phyloP scores from a whole-genome alignment of 1,139 yeast genomes.

The Candida sanyaensis region DNA sequence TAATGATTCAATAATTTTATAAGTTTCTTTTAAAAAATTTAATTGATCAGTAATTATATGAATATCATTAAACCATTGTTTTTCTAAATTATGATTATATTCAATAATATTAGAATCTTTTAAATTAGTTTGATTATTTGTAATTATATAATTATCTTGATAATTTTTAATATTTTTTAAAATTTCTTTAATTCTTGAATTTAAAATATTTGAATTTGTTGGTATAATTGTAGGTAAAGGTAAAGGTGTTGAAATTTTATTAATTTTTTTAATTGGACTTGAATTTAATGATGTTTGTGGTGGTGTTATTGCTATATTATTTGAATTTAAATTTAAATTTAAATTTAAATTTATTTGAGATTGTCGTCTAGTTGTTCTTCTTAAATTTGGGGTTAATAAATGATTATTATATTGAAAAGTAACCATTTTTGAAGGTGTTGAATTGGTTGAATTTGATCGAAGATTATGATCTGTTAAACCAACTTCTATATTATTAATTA shows the following conservation, averaged over 20 bases:
- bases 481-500: not conserved
- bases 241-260: slow-evolving; percentile 5
- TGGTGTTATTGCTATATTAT: slow-evolving; percentile 1
- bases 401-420: slow-evolving; percentile 13
- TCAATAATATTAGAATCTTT: slow-evolving; percentile 1
- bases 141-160: slow-evolving; percentile 1
- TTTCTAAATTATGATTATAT: slow-evolving; percentile 14
- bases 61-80: slow-evolving; percentile 28
- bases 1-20: slow-evolving; percentile 26
- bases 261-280: slow-evolving; percentile 4
- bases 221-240: slow-evolving; percentile 7
- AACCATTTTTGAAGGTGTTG: slow-evolving; percentile 15
- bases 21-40: slow-evolving; percentile 32
- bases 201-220: not conserved
- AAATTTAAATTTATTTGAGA: not conserved
- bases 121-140: not conserved
- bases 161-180: slow-evolving; percentile 2
- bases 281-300: slow-evolving; percentile 5
- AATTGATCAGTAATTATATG: slow-evolving; percentile 29
- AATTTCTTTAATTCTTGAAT: not conserved
- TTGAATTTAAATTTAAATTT: not conserved
- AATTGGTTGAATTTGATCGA: not conserved
- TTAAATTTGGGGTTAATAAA: slow-evolving; percentile 1
- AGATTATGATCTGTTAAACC: not conserved
- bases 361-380: slow-evolving; percentile 2